Evolutionary conservation across 2,329 filamentous ascomycete species (phyloP).

Genomic region (Pyrenophora graminea): DNA sequence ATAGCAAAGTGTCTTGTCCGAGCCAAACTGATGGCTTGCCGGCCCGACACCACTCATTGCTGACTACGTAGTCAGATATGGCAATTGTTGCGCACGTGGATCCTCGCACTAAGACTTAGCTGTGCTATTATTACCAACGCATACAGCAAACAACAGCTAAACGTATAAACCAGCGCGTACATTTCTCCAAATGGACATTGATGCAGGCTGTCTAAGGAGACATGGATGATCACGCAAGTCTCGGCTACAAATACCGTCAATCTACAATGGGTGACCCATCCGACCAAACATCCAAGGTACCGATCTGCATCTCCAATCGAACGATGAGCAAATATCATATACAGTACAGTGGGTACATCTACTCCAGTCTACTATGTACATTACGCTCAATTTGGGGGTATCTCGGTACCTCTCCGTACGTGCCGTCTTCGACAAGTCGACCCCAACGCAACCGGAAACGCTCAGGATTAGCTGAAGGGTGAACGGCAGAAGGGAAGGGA

Average conservation of each 20-base stretch:
- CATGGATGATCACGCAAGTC: not conserved
- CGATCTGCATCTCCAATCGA: too few species aligned
- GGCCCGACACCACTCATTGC: not conserved
- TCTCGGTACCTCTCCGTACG: not conserved
- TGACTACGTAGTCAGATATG: not conserved
- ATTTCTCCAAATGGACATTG: too few species aligned
- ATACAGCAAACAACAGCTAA: too few species aligned
- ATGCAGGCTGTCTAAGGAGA: not conserved
- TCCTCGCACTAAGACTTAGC: too few species aligned
- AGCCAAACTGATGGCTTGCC: conserved; percentile 1
- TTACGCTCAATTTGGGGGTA: not conserved
- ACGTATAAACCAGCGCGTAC: too few species aligned
- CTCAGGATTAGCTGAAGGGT: not conserved
- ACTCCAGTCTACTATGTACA: not conserved
- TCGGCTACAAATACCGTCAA: not conserved
- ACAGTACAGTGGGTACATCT: too few species aligned
- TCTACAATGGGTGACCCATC: not conserved
- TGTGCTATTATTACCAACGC: too few species aligned
- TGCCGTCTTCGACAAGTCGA: not conserved
- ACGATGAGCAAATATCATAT: too few species aligned
- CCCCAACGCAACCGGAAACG: too few species aligned
- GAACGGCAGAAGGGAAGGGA: not conserved
- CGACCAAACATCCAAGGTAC: too few species aligned
- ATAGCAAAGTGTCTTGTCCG: not conserved
- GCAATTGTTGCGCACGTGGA: not conserved